Evolutionary conservation across 306 rosid species (phyloP), one percentile per base, ranked within the genome.

Genomic region (Carpinus viminea): DNA sequence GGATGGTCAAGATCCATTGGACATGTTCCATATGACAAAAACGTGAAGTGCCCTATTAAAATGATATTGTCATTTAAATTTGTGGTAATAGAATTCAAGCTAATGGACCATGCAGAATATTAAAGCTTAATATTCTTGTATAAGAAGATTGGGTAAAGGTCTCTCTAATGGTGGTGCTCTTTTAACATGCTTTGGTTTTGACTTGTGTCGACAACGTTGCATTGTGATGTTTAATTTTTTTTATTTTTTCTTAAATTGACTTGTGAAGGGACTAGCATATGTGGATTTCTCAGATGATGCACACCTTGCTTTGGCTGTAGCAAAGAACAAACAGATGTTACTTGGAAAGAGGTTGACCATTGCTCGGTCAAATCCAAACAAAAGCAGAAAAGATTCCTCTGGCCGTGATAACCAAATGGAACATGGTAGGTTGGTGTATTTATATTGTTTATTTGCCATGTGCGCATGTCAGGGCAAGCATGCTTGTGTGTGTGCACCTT

Each of bases 201-300:
- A 53, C 41, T 53, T 66, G 26, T 65, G 48, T 38, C 8, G 24
- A 66, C 24, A 66, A 38, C 15, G 8, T 8, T 38, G 71, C 46
- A 66, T 66, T 12, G 8, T 65, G 26, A 65, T 65, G 21, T 31
- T 56, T 78, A 73, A 28, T 31, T 31, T 31, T 31, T 1, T 31
- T 31, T 31, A 51, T 59, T 17, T 9, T 77, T 75, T 8, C 53
- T 56, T 53, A 31, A 68, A 68, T 68, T 68, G 31, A 8, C 38
- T 68, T 41, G 28, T 83, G 87, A 72, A 94, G 98, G 98, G 99
- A 57, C 91, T 95, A 77, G 98, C 98, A 6, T 95, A 93, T 20
- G 96, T 91, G 85, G 99, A 93, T 85, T 95, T 95, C 83, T 77
- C 81, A 56, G 93, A 90, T 73, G 91, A 90, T 73, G 88, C 83